Percentiles rank a stretch among this genome's conserved stretches.
These are phyloP conservation scores for Termitomyces sp. DNA, from an alignment of 768 basidiomycete species.

Conservation along the genomic window DNA sequence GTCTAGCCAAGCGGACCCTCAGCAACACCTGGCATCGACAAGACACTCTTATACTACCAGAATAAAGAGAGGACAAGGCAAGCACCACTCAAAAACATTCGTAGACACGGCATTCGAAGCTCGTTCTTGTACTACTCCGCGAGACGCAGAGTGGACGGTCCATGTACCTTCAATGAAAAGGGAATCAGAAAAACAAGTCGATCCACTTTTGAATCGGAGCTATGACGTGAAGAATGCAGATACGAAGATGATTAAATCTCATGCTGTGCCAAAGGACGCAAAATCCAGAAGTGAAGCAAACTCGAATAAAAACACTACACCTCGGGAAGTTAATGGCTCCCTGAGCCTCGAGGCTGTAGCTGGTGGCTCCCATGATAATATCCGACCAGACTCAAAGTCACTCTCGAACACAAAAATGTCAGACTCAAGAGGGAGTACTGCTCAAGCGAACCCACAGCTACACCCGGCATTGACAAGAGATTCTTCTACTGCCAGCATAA, in stretches of 20 bases:
- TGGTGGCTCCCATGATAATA: neutral
- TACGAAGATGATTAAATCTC: neutral
- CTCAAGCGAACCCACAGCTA: too few species aligned
- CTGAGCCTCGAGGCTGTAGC: neutral
- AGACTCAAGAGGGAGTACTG: neutral
- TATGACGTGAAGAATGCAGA: neutral
- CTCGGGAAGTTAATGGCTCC: neutral
- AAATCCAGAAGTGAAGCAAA: neutral
- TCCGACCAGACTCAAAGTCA: neutral
- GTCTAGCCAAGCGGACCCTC: too few species aligned
- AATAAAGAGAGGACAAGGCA: neutral
- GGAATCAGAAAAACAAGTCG: neutral
- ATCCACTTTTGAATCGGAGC: neutral
- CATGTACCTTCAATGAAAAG: neutral
- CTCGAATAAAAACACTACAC: neutral
- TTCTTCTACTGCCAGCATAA: neutral
- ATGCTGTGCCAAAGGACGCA: neutral
- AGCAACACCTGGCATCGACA: too few species aligned
- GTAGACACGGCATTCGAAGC: neutral
- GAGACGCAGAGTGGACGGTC: neutral
- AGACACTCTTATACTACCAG: neutral
- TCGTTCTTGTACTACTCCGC: neutral
- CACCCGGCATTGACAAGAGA: neutral
- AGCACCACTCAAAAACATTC: neutral
- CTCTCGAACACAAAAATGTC: neutral